Percentiles rank a stretch among this genome's conserved stretches.
phyloP scores from a whole-genome alignment of 225 moss, liverwort and hornwort species.

The Sphagnum tenellum region DNA sequence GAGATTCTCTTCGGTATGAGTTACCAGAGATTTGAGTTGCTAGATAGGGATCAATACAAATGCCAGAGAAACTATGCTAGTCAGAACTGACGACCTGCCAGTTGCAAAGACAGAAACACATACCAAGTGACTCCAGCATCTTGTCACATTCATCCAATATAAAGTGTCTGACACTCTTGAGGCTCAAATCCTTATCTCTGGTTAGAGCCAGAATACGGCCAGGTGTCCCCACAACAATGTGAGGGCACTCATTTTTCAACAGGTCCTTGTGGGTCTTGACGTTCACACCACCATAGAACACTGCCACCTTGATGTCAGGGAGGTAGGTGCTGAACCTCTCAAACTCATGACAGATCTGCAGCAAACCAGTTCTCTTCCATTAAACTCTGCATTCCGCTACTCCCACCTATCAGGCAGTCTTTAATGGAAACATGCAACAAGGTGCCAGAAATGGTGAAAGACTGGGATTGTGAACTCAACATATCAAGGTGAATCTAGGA shows the following conservation, averaged over 20 bases:
- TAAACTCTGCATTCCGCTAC: no score
- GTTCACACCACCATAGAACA: conserved; percentile 59
- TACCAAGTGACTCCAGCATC: conserved; percentile 65
- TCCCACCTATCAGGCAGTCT: no score
- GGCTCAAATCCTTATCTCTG: conserved; percentile 54
- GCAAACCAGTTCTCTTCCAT: not conserved
- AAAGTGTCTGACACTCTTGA: conserved; percentile 64
- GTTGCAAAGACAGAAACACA: conserved; percentile 2
- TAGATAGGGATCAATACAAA: not conserved
- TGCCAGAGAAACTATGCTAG: not conserved
- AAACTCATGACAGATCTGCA: conserved; percentile 62
- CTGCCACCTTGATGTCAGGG: conserved; percentile 55
- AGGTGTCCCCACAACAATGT: conserved; percentile 60
- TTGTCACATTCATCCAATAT: conserved; percentile 66
- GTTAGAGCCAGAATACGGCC: conserved; percentile 52
- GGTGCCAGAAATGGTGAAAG: no score
- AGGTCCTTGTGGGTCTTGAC: conserved; percentile 61
- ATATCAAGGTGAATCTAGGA: no score
- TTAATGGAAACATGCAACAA: no score
- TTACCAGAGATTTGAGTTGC: no score
- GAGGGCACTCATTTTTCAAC: conserved; percentile 56
- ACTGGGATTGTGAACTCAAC: no score
- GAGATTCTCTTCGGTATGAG: no score
- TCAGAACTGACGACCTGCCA: not conserved
- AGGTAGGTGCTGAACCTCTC: conserved; percentile 61